Evolutionary conservation across 2,329 filamentous ascomycete species (phyloP).

Genomic region (Calonectria leucothoes): DNA sequence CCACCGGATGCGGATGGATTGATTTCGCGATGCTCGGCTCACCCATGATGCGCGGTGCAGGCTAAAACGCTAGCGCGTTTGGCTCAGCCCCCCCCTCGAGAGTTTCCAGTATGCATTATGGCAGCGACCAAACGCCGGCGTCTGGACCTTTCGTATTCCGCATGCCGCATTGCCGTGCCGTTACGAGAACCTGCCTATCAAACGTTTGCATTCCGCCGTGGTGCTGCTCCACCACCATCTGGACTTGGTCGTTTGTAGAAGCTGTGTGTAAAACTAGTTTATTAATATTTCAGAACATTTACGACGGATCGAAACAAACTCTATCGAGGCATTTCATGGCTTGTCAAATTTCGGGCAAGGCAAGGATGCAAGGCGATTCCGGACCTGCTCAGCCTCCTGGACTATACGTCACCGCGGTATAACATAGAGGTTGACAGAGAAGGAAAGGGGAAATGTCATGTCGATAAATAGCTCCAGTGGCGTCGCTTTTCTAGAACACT

Average conservation of each 20-base stretch:
- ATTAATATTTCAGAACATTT: background rate
- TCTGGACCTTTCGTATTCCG: background rate
- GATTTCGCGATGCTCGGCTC: background rate
- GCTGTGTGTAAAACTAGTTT: background rate
- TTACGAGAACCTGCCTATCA: background rate
- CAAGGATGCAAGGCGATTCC: background rate
- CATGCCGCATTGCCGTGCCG: background rate
- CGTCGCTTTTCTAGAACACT: background rate
- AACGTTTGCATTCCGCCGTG: background rate
- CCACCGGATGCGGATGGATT: background rate
- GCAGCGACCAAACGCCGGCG: background rate
- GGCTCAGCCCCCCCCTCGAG: background rate
- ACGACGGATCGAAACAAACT: background rate
- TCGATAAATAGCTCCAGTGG: background rate
- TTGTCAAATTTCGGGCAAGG: background rate
- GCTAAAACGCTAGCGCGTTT: background rate
- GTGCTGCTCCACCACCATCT: background rate
- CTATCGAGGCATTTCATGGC: background rate
- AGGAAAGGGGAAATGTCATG: background rate
- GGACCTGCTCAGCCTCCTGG: background rate
- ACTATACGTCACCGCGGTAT: background rate
- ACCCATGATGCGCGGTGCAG: background rate
- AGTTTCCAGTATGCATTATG: background rate
- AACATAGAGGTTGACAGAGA: background rate
- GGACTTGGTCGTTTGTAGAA: background rate